These are phyloP conservation scores for Tubosaeta sp. DNA, from an alignment of 768 basidiomycete genomes.

Conservation along the genomic window DNA sequence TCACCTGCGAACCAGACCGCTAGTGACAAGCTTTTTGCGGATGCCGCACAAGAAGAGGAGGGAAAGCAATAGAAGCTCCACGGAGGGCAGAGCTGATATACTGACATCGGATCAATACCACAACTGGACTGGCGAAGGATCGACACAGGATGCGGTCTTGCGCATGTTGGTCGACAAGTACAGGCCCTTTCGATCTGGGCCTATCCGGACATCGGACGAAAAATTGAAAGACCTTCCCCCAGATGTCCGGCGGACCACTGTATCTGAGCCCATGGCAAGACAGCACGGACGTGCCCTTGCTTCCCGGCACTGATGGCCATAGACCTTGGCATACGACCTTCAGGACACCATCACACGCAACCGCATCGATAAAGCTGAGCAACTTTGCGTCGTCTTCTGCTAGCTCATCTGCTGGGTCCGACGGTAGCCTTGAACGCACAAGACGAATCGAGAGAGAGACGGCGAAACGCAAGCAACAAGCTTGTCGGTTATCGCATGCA, in stretches of 20 bases:
- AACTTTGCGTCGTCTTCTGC: slow-evolving; percentile 30
- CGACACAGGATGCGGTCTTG: slow-evolving; percentile 47
- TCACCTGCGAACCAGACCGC: slow-evolving; percentile 28
- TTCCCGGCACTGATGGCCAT: slow-evolving; percentile 53
- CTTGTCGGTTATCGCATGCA: slow-evolving; percentile 56
- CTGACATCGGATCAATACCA: slow-evolving; percentile 40
- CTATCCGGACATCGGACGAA: slow-evolving; percentile 58
- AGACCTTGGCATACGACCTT: slow-evolving; percentile 70
- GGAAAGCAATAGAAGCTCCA: slow-evolving; percentile 42
- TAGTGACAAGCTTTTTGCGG: slow-evolving; percentile 58
- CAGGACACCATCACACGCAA: slow-evolving; percentile 17
- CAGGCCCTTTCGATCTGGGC: slow-evolving; percentile 62
- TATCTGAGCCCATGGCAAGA: background rate
- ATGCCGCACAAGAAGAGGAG: too few relatives aligned
- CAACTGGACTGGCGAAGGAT: slow-evolving; percentile 80
- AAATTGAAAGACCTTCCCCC: slow-evolving; percentile 54
- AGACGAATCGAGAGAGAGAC: slow-evolving; percentile 45
- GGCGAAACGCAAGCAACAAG: slow-evolving; percentile 41
- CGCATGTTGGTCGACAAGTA: slow-evolving; percentile 82
- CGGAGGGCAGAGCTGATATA: slow-evolving; percentile 38
- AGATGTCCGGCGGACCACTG: slow-evolving; percentile 25
- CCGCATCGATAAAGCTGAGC: slow-evolving; percentile 51
- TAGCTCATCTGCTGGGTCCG: slow-evolving; percentile 8
- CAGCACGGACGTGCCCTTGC: slow-evolving; percentile 32
- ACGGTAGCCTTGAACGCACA: slow-evolving; percentile 35